Conservation (phyloP, 2,329 filamentous ascomycete genomes). For the Colletotrichum liaoningense region DNA sequence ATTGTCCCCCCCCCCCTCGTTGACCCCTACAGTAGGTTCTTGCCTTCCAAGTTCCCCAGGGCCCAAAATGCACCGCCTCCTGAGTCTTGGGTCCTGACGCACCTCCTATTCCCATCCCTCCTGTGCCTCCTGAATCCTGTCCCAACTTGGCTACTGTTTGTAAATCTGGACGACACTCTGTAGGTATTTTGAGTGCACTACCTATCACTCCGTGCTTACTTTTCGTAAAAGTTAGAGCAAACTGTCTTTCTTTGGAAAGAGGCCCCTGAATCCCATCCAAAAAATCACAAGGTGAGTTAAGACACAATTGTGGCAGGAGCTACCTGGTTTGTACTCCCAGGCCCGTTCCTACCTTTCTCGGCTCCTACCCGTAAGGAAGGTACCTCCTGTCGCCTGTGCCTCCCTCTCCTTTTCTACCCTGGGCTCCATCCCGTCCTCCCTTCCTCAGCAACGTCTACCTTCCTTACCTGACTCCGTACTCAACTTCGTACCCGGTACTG, state of each 20-base stretch:
- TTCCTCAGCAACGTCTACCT: background rate
- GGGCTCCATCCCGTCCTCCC: background rate
- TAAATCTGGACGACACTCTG: background rate
- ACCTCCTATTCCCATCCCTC: background rate
- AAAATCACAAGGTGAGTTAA: background rate
- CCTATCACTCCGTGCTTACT: too few species aligned
- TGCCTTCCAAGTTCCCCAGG: background rate
- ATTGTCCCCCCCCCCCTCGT: background rate
- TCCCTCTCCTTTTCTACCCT: background rate
- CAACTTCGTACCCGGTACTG: background rate
- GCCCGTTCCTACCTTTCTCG: background rate
- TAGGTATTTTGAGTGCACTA: background rate
- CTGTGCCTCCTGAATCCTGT: background rate
- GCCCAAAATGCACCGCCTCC: slow-evolving; percentile 5
- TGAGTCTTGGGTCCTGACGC: background rate
- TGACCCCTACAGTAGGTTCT: background rate
- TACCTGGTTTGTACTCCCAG: background rate
- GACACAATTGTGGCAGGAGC: background rate
- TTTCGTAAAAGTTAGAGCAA: background rate
- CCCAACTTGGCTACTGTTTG: background rate
- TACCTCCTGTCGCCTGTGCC: background rate
- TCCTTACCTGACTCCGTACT: too few species aligned
- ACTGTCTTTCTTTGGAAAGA: background rate
- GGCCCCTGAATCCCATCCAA: background rate
- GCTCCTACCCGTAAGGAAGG: background rate